Evolutionary conservation across 139 green algal species (phyloP), one percentile per base, ranked within the genome.

Genomic region (Tetraselmis striata): DNA sequence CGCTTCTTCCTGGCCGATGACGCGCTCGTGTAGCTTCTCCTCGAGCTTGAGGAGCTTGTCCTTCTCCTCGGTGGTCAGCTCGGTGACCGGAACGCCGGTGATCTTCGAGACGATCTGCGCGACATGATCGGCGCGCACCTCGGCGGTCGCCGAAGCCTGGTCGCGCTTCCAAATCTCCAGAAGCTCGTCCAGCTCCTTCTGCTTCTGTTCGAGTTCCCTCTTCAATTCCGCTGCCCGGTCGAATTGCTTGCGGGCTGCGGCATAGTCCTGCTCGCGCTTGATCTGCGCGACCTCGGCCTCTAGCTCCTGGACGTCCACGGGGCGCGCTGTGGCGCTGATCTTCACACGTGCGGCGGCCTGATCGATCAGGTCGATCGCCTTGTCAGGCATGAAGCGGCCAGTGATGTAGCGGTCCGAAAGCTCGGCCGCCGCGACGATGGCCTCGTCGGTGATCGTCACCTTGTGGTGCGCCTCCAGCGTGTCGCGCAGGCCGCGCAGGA

Each of bases 391-490:
- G 90, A 89, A 95, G 82, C 95, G 91, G 85, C 97, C 94, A 58
- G 89, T 94, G 90, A 99, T 99, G 93, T 99, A 99, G 89, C 98
- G 95, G 80, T 87, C 88, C 77, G 92, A 95, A 80, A 93, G 95
- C 90, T 98, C 95, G 78, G 97, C 96, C 22, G 96, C 96, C 27
- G 93, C 92, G 82, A 92, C 89, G 18, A 99, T 90, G 0, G 96
- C 88, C 87, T 99, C 96, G 85, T 99, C 96, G 5, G 94, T 98
- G 94, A 98, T 99, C 2, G 90, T 88, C 85, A 99, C 93, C 93
- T 99, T 99, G 94, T 99, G 96, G 89, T 99, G 96, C 26, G 90
- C 85, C 92, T 99, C 96, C 82, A 99, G 99, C 0, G 96, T 90
- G 93, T 99, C 96, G 26, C 95, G 88, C 79, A 98, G 91, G 59